phyloP scores from a whole-genome alignment of 805 yeast genomes.

The Saccharomycopsis babjevae region DNA sequence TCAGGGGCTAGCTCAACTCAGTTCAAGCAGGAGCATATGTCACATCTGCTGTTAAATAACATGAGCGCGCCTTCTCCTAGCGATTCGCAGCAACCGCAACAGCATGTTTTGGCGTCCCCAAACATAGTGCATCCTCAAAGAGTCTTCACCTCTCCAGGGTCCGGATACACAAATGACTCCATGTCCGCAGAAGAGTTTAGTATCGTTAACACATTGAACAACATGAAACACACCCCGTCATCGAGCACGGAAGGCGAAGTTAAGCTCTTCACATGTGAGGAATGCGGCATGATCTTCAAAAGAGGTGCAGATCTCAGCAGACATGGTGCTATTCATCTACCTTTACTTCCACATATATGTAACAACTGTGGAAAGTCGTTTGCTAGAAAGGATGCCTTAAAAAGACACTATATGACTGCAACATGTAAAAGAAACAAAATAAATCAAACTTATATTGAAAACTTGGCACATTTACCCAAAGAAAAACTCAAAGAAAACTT shows the following conservation, averaged over 20 bases:
- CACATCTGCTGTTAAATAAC: background rate
- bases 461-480: conserved; percentile 14
- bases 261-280: conserved; percentile 44
- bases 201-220: background rate
- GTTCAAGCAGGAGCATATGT: background rate
- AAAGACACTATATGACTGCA: conserved; percentile 62
- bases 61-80: background rate
- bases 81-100: background rate
- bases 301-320: conserved; percentile 62
- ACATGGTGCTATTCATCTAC: conserved; percentile 55
- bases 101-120: background rate
- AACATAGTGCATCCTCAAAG: background rate
- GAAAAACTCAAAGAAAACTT: conserved; percentile 12
- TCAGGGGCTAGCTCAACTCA: background rate
- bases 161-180: background rate
- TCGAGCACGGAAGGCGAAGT: conserved; percentile 11
- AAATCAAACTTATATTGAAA: conserved; percentile 24
- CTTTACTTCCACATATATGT: conserved; percentile 66
- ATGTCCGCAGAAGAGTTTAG: background rate
- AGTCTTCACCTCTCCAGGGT: background rate
- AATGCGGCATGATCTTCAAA: conserved; percentile 54
- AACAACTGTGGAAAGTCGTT: conserved; percentile 71
- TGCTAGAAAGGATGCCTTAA: conserved; percentile 74
- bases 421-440: conserved; percentile 68
- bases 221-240: background rate